These are phyloP conservation scores for Diaporthe vexans DNA, from an alignment of 2,329 filamentous ascomycete genomes.

Conservation along the genomic window DNA sequence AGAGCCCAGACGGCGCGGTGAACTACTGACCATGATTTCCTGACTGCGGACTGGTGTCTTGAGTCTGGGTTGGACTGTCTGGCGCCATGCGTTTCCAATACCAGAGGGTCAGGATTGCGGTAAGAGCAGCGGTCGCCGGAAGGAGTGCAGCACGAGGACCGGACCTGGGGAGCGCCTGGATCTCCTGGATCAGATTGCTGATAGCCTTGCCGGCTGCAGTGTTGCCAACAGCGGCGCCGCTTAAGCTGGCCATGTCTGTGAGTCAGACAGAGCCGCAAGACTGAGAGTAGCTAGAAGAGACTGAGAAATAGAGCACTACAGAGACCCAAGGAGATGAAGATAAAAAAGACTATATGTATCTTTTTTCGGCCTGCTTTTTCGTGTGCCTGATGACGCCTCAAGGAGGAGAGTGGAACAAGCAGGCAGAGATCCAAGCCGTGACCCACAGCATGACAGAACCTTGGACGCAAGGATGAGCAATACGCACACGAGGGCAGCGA, in stretches of 20 bases:
- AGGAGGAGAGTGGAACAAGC: conserved; percentile 36
- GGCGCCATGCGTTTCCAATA: conserved; percentile 39
- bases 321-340: conserved; percentile 3
- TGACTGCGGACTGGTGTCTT: background rate
- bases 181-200: conserved; percentile 25
- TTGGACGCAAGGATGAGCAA: conserved; percentile 19
- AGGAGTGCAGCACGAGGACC: conserved; percentile 5
- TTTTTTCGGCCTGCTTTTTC: conserved; percentile 10
- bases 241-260: conserved; percentile 38
- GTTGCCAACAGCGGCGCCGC: conserved; percentile 20
- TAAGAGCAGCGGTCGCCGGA: conserved; percentile 26
- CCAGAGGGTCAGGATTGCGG: conserved; percentile 33
- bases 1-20: too few relatives aligned
- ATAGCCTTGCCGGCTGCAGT: conserved; percentile 34
- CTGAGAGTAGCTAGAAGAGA: conserved; percentile 13
- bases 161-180: conserved; percentile 17
- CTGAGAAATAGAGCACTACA: background rate
- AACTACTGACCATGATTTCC: conserved; percentile 29
- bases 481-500: conserved; percentile 19
- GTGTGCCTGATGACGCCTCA: conserved; percentile 28
- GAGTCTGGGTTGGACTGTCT: conserved; percentile 15
- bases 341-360: background rate
- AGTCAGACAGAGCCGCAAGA: conserved; percentile 7
- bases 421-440: conserved; percentile 39
- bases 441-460: conserved; percentile 42